These are phyloP conservation scores for Musa balbisiana DNA, from an alignment of 202 grass and related monocot species.

Conservation along the genomic window DNA sequence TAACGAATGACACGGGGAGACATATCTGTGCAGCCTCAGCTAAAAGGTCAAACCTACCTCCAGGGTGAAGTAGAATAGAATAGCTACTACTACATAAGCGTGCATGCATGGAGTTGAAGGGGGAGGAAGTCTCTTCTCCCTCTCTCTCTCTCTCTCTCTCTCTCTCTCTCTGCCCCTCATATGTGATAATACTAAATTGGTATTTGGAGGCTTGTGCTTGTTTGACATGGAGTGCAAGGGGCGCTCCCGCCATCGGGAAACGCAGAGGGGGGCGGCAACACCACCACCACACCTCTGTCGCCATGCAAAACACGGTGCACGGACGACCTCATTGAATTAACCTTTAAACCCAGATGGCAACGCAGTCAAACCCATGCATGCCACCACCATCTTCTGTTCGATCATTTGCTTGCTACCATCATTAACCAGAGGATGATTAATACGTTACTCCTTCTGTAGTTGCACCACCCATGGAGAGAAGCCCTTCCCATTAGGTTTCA, in stretches of 20 bases:
- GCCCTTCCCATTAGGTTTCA: too few species aligned
- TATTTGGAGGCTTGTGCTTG: constrained; percentile 61
- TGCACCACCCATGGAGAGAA: too few species aligned
- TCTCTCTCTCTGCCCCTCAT: constrained; percentile 6
- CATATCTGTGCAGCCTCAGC: neutral
- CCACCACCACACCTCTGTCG: constrained; percentile 46
- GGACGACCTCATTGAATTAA: neutral
- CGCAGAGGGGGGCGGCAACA: constrained; percentile 41
- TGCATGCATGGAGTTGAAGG: constrained; percentile 13
- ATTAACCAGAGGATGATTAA: too few species aligned
- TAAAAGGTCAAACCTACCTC: constrained; percentile 29
- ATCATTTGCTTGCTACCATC: neutral
- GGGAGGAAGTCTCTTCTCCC: constrained; percentile 1
- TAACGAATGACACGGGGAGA: neutral
- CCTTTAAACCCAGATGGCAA: too few species aligned
- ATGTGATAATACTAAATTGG: constrained; percentile 25
- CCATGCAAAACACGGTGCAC: constrained; percentile 12
- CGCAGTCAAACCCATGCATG: neutral
- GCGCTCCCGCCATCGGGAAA: constrained; percentile 30
- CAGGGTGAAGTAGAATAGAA: neutral
- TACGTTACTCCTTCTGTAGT: too few species aligned
- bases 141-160: neutral
- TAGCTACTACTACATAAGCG: neutral
- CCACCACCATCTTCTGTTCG: neutral
- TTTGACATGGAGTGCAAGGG: constrained; percentile 24